Evolutionary conservation across 1,139 yeast genomes (phyloP), one percentile per base, ranked within the genome.

Genomic region (Debaryomyces robertsiae): DNA sequence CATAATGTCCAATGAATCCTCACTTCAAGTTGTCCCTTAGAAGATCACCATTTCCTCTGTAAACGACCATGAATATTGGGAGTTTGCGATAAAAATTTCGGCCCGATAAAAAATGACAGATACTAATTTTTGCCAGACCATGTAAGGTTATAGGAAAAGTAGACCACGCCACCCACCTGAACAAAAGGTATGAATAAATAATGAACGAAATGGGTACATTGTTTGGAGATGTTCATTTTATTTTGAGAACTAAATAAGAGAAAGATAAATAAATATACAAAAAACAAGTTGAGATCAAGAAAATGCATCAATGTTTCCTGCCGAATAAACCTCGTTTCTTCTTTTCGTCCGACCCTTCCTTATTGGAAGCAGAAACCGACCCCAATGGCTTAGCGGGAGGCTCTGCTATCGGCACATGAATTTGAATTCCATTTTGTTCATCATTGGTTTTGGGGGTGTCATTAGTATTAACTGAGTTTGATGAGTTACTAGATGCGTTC

Each of bases 311-410:
- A 28, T 53, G 50, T 45, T 53, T 55, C 43, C 55, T 63, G 25
- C 68, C 62, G 45, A 71, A 67, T 2, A 71, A 49, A 2, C 75
- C 73, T 35, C 57, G 57, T 49, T 60, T 62, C 49, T 61, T 60
- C 38, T 55, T 56, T 22, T 55, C 52, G 2, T 44, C 40, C 1
- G 42, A 39, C 4, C 47, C 51, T 10, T 39, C 45, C 27, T 50
- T 50, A 36, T 52, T 55, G 4, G 57, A 47, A 6, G 47, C 46
- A 4, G 60, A 48, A n/a, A 65, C 54, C 0, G 53, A 60, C 4
- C 75, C 76, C 38, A 69, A 57, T 3, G 76, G 76, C 42, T 67
- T 67, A 6, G 64, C 61, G 28, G 46, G 45, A 3, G 45, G 22
- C 17, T 55, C 61, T 11, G 43, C 38, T 5, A 50, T 28, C 11